phyloP scores from a whole-genome alignment of 306 rosid species.

The Delonix regia region DNA sequence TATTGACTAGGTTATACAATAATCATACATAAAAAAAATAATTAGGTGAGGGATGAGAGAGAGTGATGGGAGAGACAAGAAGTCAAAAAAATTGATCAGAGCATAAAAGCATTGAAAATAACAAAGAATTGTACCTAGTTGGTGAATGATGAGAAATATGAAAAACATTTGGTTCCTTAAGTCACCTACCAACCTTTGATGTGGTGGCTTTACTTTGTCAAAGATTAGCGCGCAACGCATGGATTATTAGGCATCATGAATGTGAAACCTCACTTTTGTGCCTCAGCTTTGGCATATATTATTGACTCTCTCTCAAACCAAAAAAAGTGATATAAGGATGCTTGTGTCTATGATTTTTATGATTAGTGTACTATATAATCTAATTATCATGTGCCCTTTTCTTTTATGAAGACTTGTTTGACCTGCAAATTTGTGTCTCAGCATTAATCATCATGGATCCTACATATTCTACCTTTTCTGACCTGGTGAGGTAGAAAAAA shows the following conservation, averaged over 20 bases:
- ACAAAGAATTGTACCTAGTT: constrained; percentile 1
- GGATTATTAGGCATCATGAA: constrained; percentile 41
- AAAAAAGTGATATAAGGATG: constrained; percentile 12
- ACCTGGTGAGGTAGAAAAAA: constrained; percentile 23
- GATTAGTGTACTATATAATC: constrained; percentile 43
- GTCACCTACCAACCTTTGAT: constrained; percentile 35
- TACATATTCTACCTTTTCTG: neutral
- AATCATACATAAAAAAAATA: neutral
- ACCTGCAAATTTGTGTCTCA: neutral
- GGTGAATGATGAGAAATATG: constrained; percentile 46
- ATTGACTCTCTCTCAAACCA: constrained; percentile 29
- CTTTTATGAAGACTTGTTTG: constrained; percentile 20
- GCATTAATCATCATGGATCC: constrained; percentile 6
- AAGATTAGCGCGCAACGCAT: constrained; percentile 54
- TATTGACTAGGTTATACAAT: neutral
- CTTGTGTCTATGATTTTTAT: constrained; percentile 26
- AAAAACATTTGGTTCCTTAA: constrained; percentile 30
- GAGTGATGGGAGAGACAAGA: constrained; percentile 25
- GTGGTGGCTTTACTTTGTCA: constrained; percentile 43
- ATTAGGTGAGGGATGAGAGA: constrained; percentile 19
- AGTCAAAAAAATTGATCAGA: constrained; percentile 39
- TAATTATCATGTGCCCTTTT: constrained; percentile 39
- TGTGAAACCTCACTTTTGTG: constrained; percentile 40
- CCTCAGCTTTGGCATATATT: constrained; percentile 33
- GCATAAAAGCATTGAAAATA: constrained; percentile 40